Base-by-base conservation (phyloP, 2,329 filamentous ascomycete species). In the Beauveria rudraprayagi region DNA sequence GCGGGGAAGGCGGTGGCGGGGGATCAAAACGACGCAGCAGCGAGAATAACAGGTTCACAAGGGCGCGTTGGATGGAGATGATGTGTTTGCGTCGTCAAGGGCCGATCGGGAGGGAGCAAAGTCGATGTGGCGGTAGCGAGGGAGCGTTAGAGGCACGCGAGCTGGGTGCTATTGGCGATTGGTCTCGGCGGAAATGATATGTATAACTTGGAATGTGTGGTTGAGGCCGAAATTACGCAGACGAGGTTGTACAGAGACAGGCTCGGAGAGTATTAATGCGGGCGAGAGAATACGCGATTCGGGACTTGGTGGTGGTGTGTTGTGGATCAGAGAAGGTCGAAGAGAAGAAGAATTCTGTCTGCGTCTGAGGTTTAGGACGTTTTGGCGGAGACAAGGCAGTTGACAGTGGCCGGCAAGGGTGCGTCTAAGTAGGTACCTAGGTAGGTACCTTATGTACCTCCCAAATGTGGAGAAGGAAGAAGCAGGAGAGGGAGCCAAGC, bases 251-350 rank as follows among this genome's bases (percentile, higher is more conserved):
- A 53, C 28, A 60, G 41, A 47, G 50, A 60, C 30, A 37, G 46
- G 17, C 47, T 60, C 41, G 50, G 37, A 43, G 51, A n/a, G 44
- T 34, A 43, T 41, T 47, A 30, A 9, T 22, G 30, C 16, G 53
- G 34, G 52, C 46, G 53, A 26, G 46, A 56, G 22, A 28, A 19
- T n/a, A n/a, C 43, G 60, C 19, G 37, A 50, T 46, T 47, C 43
- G 53, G 56, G 46, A 53, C 53, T 51, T 14, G 28, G 52, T 53
- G 60, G 60, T 61, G 51, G 53, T 56, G 53, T 52, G 60, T 61
- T 61, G 60, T 61, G 60, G 60, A 61, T 56, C 60, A 61, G 53
- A 56, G 53, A 37, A 56, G 34, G 52, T 44, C 24, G 46, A 44
- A 19, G 51, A 50, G 44, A 61, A 52, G 47, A 52, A 56, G 53